Base-by-base conservation (phyloP, 2,329 filamentous ascomycete genomes). In the Epichloe amarillans region DNA sequence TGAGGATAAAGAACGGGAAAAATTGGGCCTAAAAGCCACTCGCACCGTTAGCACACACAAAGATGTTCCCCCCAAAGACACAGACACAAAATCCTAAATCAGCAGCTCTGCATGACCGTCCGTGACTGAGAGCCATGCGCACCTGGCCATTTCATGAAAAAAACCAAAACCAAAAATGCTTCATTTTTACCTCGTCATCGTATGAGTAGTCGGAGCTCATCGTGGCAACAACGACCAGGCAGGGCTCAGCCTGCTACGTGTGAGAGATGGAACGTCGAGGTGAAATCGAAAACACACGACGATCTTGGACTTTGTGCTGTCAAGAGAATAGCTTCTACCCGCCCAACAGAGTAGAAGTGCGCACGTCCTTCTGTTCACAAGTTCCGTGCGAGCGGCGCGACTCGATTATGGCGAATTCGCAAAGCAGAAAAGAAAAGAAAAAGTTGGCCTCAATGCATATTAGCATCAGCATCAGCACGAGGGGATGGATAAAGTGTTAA, bases 1-100 rank as follows among this genome's bases (percentile, higher is more conserved):
- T 96, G 65, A 96, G 83, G 71, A 97, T 84, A 75, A 98, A 98
- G 79, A 95, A 95, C 59, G 94, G 93, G 76, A 96, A 98, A 75
- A 96, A 96, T 79, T 96, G 88, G 61, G 89, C 90, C 80, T 93
- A 43, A 38, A 39, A 33, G 3, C 21, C 21, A 39, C 8, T 30
- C 23, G 21, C 5, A 15, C 11, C 36, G 42, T 55, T 50, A 56
- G 52, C 49, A 49, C 23, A 19, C 47, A 10, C 44, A 23, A 37
- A 30, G 14, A 17, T 15, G 2, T 14, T 33, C 23, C 6, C 6
- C 11, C 14, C 30, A 19, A 36, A 45, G 7, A 37, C 19, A 47
- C 15, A 38, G 15, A 11, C 26, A 30, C 23, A 26, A 44, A 44
- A n/a, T 8, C 5, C n/a, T 3, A 1, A 6, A 42, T 5, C 7